Conservation (phyloP, 2,329 filamentous ascomycete genomes). For the Macrophomina pseudophaseolina region DNA sequence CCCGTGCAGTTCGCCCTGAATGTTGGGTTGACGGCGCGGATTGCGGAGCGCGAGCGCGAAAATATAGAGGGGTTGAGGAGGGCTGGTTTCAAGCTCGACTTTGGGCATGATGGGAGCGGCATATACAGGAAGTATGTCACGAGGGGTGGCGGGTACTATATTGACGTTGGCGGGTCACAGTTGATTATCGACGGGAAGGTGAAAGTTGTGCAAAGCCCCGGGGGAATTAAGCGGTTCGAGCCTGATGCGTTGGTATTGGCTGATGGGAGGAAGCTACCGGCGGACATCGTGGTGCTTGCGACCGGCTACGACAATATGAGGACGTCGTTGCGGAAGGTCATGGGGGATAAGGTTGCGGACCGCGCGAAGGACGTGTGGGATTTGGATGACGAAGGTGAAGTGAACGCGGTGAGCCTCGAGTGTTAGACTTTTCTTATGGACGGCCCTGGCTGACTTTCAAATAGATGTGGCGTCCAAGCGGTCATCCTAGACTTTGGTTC, state of each 20-base stretch:
- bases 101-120: conserved; percentile 61
- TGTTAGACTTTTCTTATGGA: no score
- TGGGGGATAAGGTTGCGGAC: conserved; percentile 67
- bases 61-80: conserved; percentile 54
- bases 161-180: conserved; percentile 68
- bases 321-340: conserved; percentile 62
- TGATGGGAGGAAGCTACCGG: conserved; percentile 63
- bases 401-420: conserved; percentile 28
- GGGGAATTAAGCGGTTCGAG: conserved; percentile 59
- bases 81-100: conserved; percentile 66
- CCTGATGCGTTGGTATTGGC: conserved; percentile 44
- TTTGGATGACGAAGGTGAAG: conserved; percentile 45
- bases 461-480: conserved; percentile 44
- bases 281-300: conserved; percentile 64
- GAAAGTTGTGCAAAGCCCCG: conserved; percentile 56
- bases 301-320: conserved; percentile 71
- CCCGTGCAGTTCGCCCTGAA: conserved; percentile 67
- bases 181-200: conserved; percentile 69
- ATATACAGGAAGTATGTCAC: conserved; percentile 68
- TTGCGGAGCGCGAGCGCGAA: conserved; percentile 42
- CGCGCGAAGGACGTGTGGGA: conserved; percentile 56
- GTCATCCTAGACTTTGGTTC: conserved; percentile 48
- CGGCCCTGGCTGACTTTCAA: neutral
- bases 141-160: conserved; percentile 72
- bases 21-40: conserved; percentile 48